phyloP scores from a whole-genome alignment of 306 rosid genomes.

The Oxytropis ochrocephala region DNA sequence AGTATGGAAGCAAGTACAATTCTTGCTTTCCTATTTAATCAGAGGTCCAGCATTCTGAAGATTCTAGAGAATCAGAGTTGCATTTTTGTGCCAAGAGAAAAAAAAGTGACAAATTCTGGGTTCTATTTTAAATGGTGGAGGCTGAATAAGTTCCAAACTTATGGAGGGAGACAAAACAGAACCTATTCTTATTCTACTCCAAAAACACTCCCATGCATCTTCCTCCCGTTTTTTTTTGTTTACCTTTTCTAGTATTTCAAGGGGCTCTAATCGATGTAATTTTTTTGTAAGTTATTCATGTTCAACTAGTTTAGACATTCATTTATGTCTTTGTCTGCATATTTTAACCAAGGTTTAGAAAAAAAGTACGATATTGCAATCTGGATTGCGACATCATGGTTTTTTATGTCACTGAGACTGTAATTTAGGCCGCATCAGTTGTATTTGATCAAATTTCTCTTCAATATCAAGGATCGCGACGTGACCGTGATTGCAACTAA shows the following conservation, averaged over 20 bases:
- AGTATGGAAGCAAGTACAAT: slow-evolving; percentile 41
- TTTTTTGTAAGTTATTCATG: slow-evolving; percentile 34
- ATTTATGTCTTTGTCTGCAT: slow-evolving; percentile 32
- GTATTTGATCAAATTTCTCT: too few species aligned
- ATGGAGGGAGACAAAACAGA: slow-evolving; percentile 73
- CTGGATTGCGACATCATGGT: too few species aligned
- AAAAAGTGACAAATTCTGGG: slow-evolving; percentile 24
- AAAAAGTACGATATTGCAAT: too few species aligned
- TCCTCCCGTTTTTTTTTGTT: slow-evolving; percentile 10
- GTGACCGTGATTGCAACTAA: too few species aligned
- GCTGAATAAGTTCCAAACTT: slow-evolving; percentile 89
- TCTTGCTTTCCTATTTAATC: slow-evolving; percentile 22
- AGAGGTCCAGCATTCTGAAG: slow-evolving; percentile 31
- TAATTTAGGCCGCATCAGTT: too few species aligned
- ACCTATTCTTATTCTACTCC: slow-evolving; percentile 67
- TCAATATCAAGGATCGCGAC: too few species aligned
- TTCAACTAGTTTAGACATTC: slow-evolving; percentile 19
- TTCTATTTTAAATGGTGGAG: slow-evolving; percentile 26
- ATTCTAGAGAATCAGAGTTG: slow-evolving; percentile 29
- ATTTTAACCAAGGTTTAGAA: background rate
- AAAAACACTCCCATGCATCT: slow-evolving; percentile 46
- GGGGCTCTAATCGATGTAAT: slow-evolving; percentile 59
- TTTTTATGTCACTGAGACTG: too few species aligned
- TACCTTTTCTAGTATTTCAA: slow-evolving; percentile 12
- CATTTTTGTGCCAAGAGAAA: slow-evolving; percentile 34